phyloP scores from a whole-genome alignment of 768 basidiomycete genomes.

The Gyrodon lividus region DNA sequence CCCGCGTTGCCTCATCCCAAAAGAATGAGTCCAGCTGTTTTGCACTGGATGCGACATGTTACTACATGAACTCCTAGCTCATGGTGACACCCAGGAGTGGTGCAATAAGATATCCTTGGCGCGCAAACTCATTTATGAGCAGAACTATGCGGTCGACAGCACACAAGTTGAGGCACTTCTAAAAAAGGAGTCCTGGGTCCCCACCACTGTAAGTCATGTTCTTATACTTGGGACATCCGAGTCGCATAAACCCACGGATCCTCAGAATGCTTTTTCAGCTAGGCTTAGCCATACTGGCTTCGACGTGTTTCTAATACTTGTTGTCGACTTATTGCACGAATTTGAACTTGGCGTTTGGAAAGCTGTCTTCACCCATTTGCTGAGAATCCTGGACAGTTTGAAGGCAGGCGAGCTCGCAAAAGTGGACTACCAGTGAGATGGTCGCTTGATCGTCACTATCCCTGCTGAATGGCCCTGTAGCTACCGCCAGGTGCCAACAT shows the following conservation, averaged over 20 bases:
- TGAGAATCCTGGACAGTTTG: constrained; percentile 20
- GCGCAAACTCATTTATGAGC: constrained; percentile 15
- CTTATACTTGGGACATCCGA: not conserved
- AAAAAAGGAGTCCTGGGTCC: constrained; percentile 17
- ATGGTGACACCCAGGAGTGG: not conserved
- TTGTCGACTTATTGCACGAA: constrained; percentile 32
- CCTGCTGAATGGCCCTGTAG: constrained; percentile 2
- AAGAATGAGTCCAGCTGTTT: constrained; percentile 7
- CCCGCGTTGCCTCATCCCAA: constrained; percentile 22
- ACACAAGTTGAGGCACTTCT: constrained; percentile 10
- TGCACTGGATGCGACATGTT: constrained; percentile 9
- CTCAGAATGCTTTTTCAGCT: constrained; percentile 32
- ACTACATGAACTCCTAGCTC: not conserved
- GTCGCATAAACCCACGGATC: too few species aligned
- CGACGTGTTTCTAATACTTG: constrained; percentile 23
- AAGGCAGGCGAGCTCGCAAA: constrained; percentile 10
- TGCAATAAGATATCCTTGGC: not conserved
- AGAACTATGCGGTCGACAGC: constrained; percentile 3
- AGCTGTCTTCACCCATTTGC: constrained; percentile 24
- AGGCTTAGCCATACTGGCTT: constrained; percentile 9
- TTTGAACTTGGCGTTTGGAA: constrained; percentile 34
- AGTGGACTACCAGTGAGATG: constrained; percentile 7
- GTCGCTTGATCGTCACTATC: not conserved
- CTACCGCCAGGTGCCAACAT: constrained; percentile 23
- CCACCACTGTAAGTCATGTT: constrained; percentile 18